Evolutionary conservation across 2,329 filamentous ascomycete genomes (phyloP).

Genomic region (Sclerotinia sclerotiorum): DNA sequence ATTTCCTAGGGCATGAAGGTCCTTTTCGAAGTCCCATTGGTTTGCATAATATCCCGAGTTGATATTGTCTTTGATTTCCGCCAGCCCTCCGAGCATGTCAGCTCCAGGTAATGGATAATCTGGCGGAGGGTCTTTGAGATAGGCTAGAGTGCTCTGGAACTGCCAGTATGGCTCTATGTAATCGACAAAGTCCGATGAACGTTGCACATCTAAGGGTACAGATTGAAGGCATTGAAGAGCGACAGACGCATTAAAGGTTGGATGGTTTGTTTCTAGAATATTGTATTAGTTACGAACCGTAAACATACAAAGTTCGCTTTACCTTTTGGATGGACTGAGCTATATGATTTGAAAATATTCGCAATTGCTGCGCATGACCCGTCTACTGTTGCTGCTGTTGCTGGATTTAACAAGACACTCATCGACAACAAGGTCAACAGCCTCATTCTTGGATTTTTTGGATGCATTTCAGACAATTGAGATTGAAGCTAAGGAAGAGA

Average conservation of each 20-base stretch:
- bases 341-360: background rate
- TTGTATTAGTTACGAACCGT: background rate
- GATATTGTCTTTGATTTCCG: conserved; percentile 26
- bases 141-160: conserved; percentile 28
- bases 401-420: background rate
- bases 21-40: conserved; percentile 32
- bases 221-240: conserved; percentile 29
- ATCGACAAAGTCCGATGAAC: conserved; percentile 26
- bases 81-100: conserved; percentile 30
- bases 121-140: conserved; percentile 35
- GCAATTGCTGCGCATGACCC: background rate
- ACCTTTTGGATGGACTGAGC: conserved; percentile 1
- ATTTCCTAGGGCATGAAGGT: conserved; percentile 25
- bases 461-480: background rate
- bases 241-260: background rate
- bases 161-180: conserved; percentile 27
- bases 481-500: background rate
- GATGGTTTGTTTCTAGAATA: background rate
- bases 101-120: conserved; percentile 27
- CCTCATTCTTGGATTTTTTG: background rate
- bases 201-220: conserved; percentile 26
- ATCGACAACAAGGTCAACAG: background rate
- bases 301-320: background rate
- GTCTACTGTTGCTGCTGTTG: background rate
- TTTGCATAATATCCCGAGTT: conserved; percentile 27